A percentile compares a stretch with the other conserved stretches of the same genome.
These are phyloP conservation scores for Clathrospora elynae DNA, from an alignment of 2,329 filamentous ascomycete species.

Conservation along the genomic window DNA sequence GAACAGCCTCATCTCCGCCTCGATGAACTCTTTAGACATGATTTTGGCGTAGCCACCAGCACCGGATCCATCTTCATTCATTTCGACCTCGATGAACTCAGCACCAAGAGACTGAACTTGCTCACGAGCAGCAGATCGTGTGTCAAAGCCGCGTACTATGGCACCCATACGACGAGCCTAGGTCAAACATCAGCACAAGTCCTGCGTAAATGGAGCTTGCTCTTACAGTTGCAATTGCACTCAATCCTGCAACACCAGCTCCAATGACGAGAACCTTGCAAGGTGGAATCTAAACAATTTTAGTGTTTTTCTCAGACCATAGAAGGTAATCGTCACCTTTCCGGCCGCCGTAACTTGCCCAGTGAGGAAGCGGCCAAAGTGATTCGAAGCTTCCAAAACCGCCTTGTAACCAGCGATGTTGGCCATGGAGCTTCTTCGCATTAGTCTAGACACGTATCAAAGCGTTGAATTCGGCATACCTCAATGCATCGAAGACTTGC, in stretches of 20 bases:
- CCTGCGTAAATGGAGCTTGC: constrained; percentile 13
- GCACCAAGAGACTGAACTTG: constrained; percentile 90
- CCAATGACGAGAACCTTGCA: constrained; percentile 91
- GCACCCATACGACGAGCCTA: constrained; percentile 81
- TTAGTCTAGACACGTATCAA: constrained; percentile 13
- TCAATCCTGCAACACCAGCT: constrained; percentile 85
- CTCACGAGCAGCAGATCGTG: constrained; percentile 82
- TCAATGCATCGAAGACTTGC: constrained; percentile 83
- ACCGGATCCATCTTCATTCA: constrained; percentile 82
- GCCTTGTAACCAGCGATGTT: constrained; percentile 95
- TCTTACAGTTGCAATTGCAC: constrained; percentile 77
- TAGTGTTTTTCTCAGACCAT: not conserved
- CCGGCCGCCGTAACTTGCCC: constrained; percentile 90
- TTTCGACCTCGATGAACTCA: constrained; percentile 85
- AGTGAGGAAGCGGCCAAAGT: constrained; percentile 85
- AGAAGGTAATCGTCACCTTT: constrained; percentile 36
- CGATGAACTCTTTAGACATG: constrained; percentile 93
- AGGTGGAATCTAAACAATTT: constrained; percentile 71
- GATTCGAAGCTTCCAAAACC: constrained; percentile 85
- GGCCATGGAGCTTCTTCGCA: constrained; percentile 74
- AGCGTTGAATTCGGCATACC: constrained; percentile 15
- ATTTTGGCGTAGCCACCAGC: constrained; percentile 89
- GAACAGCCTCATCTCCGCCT: constrained; percentile 91
- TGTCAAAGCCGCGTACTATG: constrained; percentile 89
- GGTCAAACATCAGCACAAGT: constrained; percentile 1